Evolutionary conservation across 352 stramenopile genomes (phyloP), one percentile per base, ranked within the genome.

Genomic region (Pythium phragmitis): DNA sequence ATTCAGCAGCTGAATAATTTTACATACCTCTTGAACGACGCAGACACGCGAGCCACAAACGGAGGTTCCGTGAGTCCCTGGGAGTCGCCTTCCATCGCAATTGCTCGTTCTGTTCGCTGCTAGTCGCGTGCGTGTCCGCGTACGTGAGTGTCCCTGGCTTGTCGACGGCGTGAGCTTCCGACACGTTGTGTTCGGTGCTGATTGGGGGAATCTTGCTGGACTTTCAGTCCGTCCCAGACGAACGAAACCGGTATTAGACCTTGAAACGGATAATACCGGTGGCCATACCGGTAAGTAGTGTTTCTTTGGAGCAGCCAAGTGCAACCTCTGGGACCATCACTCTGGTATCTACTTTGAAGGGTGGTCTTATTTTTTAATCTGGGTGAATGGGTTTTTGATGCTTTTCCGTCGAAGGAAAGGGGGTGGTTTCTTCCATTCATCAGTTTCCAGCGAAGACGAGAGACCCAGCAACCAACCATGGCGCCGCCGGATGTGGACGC

Each of bases 1-100:
- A 39, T 39, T 39, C 34, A 39, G 11, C 34, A 9, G 34, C 11
- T 45, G 13, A 17, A 11, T 7, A 41, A 17, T 1, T 3, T 9
- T 0, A 62, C 70, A n/a, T 67, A 95, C 86, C 86, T 80, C 67
- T 85, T 87, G 42, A 95, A 86, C 23, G 86, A 95, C 39, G 77
- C 73, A n/a, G 70, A 82, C 43, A 95, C 78, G 57, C 84, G 77
- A 60, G 82, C 84, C 47, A 93, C 72, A 69, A 93, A 93, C 50
- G 84, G 81, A 57, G 86, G 86, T 63, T 95, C 86, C 57, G 63
- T 70, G 41, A 70, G 63, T 37, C 56, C 57, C 57, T 65, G 56
- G 16, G 63, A 70, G 43, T 70, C 63, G 36, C 63, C 63, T 43
- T 61, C 63, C 49, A 57, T 51, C 9, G 64, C 65, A 39, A 39